A percentile compares a stretch with the other conserved stretches of the same genome.
Evolutionary conservation across 1,139 yeast genomes (phyloP).

Genomic region (Diutina pseudorugosa): DNA sequence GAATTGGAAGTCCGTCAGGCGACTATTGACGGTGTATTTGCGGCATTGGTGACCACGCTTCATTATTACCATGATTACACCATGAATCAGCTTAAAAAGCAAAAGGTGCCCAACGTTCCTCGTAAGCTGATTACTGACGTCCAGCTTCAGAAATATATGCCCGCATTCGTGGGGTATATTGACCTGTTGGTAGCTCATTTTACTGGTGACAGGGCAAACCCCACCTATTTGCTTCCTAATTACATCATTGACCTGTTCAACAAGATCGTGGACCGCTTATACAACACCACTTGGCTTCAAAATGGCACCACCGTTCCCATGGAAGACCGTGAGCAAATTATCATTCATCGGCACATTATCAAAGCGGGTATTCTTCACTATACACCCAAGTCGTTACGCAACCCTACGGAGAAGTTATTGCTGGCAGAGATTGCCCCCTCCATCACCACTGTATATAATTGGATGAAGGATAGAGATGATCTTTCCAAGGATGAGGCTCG

Average conservation of each 20-base stretch:
- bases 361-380: conserved; percentile 21
- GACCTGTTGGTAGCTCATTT: conserved; percentile 13
- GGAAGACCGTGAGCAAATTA: conserved; percentile 8
- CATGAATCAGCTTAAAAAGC: conserved; percentile 11
- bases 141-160: conserved; percentile 12
- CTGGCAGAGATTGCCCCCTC: conserved; percentile 14
- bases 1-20: conserved; percentile 14
- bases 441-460: conserved; percentile 13
- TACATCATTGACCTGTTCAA: conserved; percentile 16
- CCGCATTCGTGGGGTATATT: conserved; percentile 10
- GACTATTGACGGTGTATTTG: conserved; percentile 20
- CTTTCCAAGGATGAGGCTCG: conserved; percentile 11
- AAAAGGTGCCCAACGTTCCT: conserved; percentile 12
- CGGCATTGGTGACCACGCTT: conserved; percentile 22
- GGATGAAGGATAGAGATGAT: conserved; percentile 10
- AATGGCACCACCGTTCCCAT: conserved; percentile 6
- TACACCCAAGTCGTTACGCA: conserved; percentile 15
- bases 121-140: conserved; percentile 14
- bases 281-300: conserved; percentile 17
- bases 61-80: conserved; percentile 24
- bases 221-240: conserved; percentile 11
- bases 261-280: conserved; percentile 15
- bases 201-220: conserved; percentile 8
- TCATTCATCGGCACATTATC: conserved; percentile 17
- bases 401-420: conserved; percentile 11